Conservation (phyloP, 306 rosid species). For the Arachis stenosperma region DNA sequence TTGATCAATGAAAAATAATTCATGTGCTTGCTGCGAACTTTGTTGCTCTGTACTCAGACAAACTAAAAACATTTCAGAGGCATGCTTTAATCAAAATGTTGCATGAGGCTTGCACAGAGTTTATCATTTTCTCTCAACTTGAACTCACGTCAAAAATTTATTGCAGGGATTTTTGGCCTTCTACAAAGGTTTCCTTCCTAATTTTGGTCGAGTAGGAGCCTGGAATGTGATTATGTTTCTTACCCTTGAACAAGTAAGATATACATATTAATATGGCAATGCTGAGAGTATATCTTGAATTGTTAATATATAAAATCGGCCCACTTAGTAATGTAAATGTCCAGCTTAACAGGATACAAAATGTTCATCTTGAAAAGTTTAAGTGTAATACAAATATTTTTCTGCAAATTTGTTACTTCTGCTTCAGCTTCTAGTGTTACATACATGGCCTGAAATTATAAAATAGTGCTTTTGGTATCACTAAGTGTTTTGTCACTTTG, state of each 20-base stretch:
- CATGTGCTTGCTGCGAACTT: background rate
- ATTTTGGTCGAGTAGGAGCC: slow-evolving; percentile 81
- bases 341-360: background rate
- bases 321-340: background rate
- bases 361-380: too few relatives aligned
- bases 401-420: background rate
- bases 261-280: slow-evolving; percentile 19
- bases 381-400: slow-evolving; percentile 19
- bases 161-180: slow-evolving; percentile 93
- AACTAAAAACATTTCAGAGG: slow-evolving; percentile 3
- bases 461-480: slow-evolving; percentile 21
- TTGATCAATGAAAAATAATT: background rate
- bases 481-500: slow-evolving; percentile 7
- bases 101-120: background rate
- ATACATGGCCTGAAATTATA: slow-evolving; percentile 7
- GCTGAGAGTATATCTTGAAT: slow-evolving; percentile 3
- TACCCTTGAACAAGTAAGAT: slow-evolving; percentile 85
- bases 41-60: slow-evolving; percentile 16
- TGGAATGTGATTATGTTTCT: slow-evolving; percentile 95
- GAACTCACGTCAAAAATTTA: slow-evolving; percentile 35
- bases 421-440: slow-evolving; percentile 19
- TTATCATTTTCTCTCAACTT: slow-evolving; percentile 13
- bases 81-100: slow-evolving; percentile 8
- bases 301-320: too few relatives aligned
- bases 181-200: slow-evolving; percentile 93